Evolutionary conservation across 1,284 basidiomycete species (phyloP).

Genomic region (Sanghuangporus weigelae): DNA sequence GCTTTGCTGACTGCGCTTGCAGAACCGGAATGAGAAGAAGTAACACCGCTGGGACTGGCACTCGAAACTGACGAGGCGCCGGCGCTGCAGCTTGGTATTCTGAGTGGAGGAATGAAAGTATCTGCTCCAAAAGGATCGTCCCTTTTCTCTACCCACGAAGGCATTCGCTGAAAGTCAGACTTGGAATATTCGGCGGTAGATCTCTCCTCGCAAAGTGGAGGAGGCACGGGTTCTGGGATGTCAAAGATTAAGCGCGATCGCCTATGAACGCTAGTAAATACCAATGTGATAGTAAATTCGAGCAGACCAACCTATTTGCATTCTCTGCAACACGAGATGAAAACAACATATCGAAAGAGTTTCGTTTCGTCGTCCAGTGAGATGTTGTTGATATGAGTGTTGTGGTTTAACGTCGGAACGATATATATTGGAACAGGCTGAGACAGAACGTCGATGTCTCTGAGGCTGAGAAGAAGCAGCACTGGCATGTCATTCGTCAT

Average conservation of each 20-base stretch:
- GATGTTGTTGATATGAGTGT: no score
- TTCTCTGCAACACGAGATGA: background rate
- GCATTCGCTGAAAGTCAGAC: background rate
- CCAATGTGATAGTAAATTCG: background rate
- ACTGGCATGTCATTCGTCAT: background rate
- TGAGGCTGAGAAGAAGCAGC: background rate
- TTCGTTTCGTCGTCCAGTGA: no score
- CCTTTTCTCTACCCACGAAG: background rate
- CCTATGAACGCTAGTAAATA: background rate
- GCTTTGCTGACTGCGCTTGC: background rate
- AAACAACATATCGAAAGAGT: background rate
- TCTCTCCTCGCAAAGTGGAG: background rate
- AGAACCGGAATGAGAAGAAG: background rate
- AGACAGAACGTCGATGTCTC: background rate
- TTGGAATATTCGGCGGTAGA: background rate
- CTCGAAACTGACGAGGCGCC: background rate
- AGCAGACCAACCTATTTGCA: background rate
- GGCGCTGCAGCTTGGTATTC: background rate
- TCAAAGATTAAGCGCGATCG: background rate
- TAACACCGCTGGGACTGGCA: no score
- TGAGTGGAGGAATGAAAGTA: background rate
- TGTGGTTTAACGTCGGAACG: background rate
- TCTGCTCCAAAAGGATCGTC: background rate
- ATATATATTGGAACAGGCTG: background rate
- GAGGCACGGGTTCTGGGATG: background rate